A percentile compares a stretch with the other conserved stretches of the same genome.
Evolutionary conservation across 495 filamentous ascomycete genomes (phyloP).

Genomic region (Xylaria nigripes): DNA sequence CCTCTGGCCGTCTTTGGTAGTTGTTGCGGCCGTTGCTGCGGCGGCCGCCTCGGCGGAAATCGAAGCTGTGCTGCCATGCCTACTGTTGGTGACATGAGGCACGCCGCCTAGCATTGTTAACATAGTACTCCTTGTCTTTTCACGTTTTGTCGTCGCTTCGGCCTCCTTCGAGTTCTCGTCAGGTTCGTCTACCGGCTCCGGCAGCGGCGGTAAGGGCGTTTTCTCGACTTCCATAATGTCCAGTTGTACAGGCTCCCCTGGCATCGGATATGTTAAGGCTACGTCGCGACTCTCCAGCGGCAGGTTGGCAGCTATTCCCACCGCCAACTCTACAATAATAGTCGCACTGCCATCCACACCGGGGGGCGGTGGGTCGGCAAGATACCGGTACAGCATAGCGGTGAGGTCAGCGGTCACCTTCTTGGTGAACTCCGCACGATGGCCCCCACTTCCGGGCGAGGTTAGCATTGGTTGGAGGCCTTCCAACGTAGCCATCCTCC

Average conservation of each 20-base stretch:
- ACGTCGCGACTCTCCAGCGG: slow-evolving; percentile 90
- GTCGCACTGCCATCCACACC: slow-evolving; percentile 73
- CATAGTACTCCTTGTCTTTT: slow-evolving; percentile 29
- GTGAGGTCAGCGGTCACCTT: slow-evolving; percentile 63
- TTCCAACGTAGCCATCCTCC: slow-evolving; percentile 89
- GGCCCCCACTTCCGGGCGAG: slow-evolving; percentile 53
- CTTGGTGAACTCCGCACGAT: slow-evolving; percentile 58
- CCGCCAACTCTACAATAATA: slow-evolving; percentile 89
- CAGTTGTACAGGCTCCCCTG: slow-evolving; percentile 56
- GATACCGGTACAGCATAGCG: slow-evolving; percentile 56
- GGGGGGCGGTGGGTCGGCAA: slow-evolving; percentile 64
- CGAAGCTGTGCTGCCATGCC: slow-evolving; percentile 31
- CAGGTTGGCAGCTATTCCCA: slow-evolving; percentile 77
- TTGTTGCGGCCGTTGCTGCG: slow-evolving; percentile 27
- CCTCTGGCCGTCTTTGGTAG: slow-evolving; percentile 39
- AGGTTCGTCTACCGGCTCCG: slow-evolving; percentile 40
- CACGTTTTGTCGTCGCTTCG: slow-evolving; percentile 37
- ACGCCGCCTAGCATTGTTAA: slow-evolving; percentile 25
- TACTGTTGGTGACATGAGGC: slow-evolving; percentile 25
- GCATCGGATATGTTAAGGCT: slow-evolving; percentile 72
- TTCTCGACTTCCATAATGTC: slow-evolving; percentile 80
- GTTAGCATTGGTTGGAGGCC: slow-evolving; percentile 68
- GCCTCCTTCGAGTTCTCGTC: slow-evolving; percentile 39
- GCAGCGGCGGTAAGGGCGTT: slow-evolving; percentile 59
- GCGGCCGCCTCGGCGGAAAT: slow-evolving; percentile 27